Conservation (phyloP, 2,329 filamentous ascomycete species). For the Beauveria scarabaeidicola region DNA sequence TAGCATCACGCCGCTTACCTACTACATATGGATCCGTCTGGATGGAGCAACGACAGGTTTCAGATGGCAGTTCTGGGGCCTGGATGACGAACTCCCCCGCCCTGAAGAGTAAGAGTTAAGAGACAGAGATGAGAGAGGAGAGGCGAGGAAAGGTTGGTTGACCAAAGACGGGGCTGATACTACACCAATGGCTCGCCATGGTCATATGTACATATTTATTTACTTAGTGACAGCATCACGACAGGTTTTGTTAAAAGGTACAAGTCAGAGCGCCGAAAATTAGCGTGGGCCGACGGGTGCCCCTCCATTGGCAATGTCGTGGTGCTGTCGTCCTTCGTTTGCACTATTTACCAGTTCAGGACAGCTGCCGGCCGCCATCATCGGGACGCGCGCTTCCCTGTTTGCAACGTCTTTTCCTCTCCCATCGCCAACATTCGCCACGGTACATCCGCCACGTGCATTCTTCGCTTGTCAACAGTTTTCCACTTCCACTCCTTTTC, state of each 20-base stretch:
- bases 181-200: not conserved
- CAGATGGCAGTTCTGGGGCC: conserved; percentile 1
- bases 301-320: conserved; percentile 1
- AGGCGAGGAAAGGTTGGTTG: not conserved
- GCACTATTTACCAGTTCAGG: not conserved
- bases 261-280: not conserved
- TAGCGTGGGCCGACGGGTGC: not conserved
- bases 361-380: not conserved
- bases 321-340: not conserved
- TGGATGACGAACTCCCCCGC: not conserved
- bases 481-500: not conserved
- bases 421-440: not conserved
- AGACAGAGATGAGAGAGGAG: not conserved
- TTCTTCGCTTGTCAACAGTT: not conserved
- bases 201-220: not conserved
- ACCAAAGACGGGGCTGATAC: no score
- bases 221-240: not conserved
- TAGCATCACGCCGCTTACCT: not conserved
- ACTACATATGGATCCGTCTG: not conserved
- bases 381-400: conserved; percentile 2
- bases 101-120: not conserved
- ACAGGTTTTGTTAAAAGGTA: not conserved
- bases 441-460: not conserved
- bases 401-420: not conserved
- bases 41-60: conserved; percentile 1